phyloP scores from a whole-genome alignment of 371 early-diverging fungal species.

The Apophysomyces trapeziformis region DNA sequence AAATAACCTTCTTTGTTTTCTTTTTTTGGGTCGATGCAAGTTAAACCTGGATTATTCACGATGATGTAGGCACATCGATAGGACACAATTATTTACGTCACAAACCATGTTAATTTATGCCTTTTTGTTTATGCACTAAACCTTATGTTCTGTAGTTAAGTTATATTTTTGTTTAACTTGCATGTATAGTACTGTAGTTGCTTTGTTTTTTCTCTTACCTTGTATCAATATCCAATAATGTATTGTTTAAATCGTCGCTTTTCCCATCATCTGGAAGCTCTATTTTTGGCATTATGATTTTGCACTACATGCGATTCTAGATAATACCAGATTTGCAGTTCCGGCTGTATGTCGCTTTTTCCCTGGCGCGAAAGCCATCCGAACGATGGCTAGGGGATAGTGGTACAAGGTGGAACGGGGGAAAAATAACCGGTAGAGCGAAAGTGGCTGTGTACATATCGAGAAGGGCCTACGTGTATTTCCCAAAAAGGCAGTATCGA shows the following conservation, averaged over 20 bases:
- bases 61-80: background rate
- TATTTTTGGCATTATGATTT: constrained; percentile 5
- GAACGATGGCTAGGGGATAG: background rate
- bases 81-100: constrained; percentile 1
- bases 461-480: background rate
- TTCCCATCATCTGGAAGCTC: background rate
- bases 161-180: background rate
- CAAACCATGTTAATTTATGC: background rate
- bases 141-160: constrained; percentile 5
- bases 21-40: background rate
- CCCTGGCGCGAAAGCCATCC: background rate
- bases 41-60: constrained; percentile 1
- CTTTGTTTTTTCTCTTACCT: background rate
- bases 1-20: background rate
- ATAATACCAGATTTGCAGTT: background rate
- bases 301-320: constrained; percentile 1
- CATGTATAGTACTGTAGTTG: background rate
- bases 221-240: background rate
- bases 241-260: background rate
- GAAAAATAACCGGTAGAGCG: background rate
- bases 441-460: constrained; percentile 4
- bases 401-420: background rate
- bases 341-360: background rate
- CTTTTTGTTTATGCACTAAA: background rate
- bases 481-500: constrained; percentile 4